Evolutionary conservation across 768 basidiomycete genomes (phyloP).

Genomic region (Cantharellus anzutake): DNA sequence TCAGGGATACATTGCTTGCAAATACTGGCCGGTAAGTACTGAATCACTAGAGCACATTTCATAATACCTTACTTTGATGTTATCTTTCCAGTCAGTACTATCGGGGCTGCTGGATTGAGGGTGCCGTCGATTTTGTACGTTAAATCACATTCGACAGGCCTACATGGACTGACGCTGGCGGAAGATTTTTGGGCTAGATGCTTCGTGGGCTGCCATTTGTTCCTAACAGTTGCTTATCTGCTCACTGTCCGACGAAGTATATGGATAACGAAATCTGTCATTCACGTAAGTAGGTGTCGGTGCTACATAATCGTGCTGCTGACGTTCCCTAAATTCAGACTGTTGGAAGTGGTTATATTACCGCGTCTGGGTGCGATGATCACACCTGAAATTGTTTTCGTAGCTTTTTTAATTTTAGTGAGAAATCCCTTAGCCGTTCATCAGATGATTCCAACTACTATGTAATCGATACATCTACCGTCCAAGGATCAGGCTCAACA

Average conservation of each 20-base stretch:
- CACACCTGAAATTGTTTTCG: neutral
- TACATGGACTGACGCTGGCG: neutral
- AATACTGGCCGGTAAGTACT: slow-evolving; percentile 1
- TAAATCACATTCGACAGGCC: neutral
- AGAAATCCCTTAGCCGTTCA: neutral
- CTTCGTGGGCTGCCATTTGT: too few species aligned
- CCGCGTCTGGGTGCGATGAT: neutral
- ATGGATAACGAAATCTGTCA: neutral
- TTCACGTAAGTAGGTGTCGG: neutral
- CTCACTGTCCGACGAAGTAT: neutral
- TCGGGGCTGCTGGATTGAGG: neutral
- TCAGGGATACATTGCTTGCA: slow-evolving; percentile 7
- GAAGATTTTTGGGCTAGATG: too few species aligned
- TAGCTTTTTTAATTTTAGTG: neutral
- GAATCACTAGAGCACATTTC: neutral
- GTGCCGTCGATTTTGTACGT: slow-evolving; percentile 10
- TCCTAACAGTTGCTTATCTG: neutral
- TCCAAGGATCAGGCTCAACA: neutral
- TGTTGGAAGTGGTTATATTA: neutral
- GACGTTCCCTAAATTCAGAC: neutral
- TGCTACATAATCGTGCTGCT: neutral
- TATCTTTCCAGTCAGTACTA: slow-evolving; percentile 6
- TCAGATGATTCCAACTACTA: neutral
- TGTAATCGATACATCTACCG: neutral
- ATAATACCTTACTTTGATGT: neutral